Conservation (phyloP, 2,329 filamentous ascomycete genomes). For the Apiospora marii region DNA sequence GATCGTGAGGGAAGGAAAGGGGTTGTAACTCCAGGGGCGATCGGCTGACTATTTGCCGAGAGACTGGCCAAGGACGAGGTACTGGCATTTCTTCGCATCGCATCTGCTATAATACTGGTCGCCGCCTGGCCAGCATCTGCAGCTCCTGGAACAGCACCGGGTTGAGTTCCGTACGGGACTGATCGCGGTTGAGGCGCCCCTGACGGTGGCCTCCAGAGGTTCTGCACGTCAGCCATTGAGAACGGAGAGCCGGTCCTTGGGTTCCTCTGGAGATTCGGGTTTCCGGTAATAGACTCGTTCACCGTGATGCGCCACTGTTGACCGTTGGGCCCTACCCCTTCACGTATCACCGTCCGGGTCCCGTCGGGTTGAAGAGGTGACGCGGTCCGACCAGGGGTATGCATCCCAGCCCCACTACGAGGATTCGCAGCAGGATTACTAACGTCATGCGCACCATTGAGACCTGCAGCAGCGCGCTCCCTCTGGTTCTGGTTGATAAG, state of each 20-base stretch:
- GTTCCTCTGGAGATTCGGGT: conserved; percentile 31
- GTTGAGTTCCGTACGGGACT: conserved; percentile 39
- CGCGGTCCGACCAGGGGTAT: conserved; percentile 38
- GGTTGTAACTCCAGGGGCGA: conserved; percentile 53
- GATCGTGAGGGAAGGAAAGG: conserved; percentile 50
- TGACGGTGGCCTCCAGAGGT: conserved; percentile 26
- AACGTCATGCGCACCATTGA: conserved; percentile 50
- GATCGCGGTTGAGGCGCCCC: conserved; percentile 34
- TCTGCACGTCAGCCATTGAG: conserved; percentile 31
- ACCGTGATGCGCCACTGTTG: conserved; percentile 60
- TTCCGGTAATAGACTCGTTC: conserved; percentile 49
- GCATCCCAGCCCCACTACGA: conserved; percentile 37
- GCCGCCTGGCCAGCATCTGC: conserved; percentile 54
- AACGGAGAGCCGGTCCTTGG: conserved; percentile 35
- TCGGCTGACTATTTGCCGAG: conserved; percentile 43
- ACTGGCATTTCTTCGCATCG: conserved; percentile 61
- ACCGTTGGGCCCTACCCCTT: conserved; percentile 59
- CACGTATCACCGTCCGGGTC: conserved; percentile 54
- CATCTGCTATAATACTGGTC: conserved; percentile 51
- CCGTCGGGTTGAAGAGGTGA: conserved; percentile 45
- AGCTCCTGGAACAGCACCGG: conserved; percentile 46
- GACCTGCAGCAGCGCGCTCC: conserved; percentile 48
- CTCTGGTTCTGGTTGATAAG: conserved; percentile 53
- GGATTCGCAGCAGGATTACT: conserved; percentile 30
- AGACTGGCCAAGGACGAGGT: conserved; percentile 52